A percentile compares a stretch with the other conserved stretches of the same genome.
phyloP scores from a whole-genome alignment of 73 alveolate species.

The Halteria grandinella region DNA sequence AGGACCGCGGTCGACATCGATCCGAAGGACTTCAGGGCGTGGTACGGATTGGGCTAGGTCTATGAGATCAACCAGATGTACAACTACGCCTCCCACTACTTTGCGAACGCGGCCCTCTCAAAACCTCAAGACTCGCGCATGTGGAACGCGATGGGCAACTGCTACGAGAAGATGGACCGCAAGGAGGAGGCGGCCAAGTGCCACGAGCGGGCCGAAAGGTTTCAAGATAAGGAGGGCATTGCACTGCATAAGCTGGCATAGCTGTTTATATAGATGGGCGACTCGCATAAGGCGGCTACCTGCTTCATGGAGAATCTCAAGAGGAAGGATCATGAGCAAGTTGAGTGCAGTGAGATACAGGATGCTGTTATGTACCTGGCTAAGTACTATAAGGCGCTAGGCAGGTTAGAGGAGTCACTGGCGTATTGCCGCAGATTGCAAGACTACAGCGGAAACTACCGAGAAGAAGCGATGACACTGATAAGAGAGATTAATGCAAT shows the following conservation, averaged over 20 bases:
- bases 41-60: slow-evolving; percentile 97
- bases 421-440: slow-evolving; percentile 86
- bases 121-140: slow-evolving; percentile 96
- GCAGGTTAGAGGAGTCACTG: slow-evolving; percentile 85
- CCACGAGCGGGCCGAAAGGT: slow-evolving; percentile 94
- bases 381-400: slow-evolving; percentile 76
- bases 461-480: slow-evolving; percentile 81
- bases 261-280: slow-evolving; percentile 85
- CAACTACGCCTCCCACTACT: slow-evolving; percentile 95
- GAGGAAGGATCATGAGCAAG: slow-evolving; percentile 86
- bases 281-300: slow-evolving; percentile 89
- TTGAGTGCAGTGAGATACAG: slow-evolving; percentile 87
- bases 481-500: slow-evolving; percentile 80
- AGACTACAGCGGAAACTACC: slow-evolving; percentile 92
- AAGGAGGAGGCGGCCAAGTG: slow-evolving; percentile 94
- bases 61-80: slow-evolving; percentile 94
- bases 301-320: slow-evolving; percentile 91
- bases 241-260: slow-evolving; percentile 95
- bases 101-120: slow-evolving; percentile 91
- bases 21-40: slow-evolving; percentile 96
- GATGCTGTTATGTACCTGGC: slow-evolving; percentile 93
- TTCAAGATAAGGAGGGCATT: slow-evolving; percentile 96
- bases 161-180: slow-evolving; percentile 93
- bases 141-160: slow-evolving; percentile 99
- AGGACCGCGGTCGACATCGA: slow-evolving; percentile 98